Conservation (phyloP, 148 eudicot genomes). For the Spergularia marina region DNA sequence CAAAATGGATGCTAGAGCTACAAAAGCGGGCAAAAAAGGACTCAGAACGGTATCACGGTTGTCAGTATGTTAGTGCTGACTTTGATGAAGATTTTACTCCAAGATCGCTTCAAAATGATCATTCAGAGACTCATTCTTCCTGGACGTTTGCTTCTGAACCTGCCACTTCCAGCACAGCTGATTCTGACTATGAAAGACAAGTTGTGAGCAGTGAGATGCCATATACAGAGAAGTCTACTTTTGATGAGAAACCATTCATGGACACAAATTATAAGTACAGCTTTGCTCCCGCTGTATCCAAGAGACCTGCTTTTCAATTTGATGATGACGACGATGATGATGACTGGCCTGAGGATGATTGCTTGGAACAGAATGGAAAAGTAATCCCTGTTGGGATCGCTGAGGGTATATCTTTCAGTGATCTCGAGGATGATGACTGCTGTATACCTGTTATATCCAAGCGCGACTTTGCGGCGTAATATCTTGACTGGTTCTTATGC, state of each 20-base stretch:
- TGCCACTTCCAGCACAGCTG: slow-evolving; percentile 32
- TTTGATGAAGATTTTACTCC: slow-evolving; percentile 41
- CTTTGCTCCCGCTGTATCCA: slow-evolving; percentile 30
- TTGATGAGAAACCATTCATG: slow-evolving; percentile 45
- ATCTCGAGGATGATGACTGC: slow-evolving; percentile 88
- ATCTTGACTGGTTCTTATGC: neutral
- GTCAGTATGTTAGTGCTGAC: slow-evolving; percentile 38
- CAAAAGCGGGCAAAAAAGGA: slow-evolving; percentile 65
- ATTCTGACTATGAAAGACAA: slow-evolving; percentile 50
- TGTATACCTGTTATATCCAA: slow-evolving; percentile 53
- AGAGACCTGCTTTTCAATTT: slow-evolving; percentile 33
- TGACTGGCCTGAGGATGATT: slow-evolving; percentile 78
- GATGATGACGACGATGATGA: slow-evolving; percentile 67
- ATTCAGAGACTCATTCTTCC: slow-evolving; percentile 30
- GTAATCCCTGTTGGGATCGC: slow-evolving; percentile 41
- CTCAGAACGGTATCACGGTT: slow-evolving; percentile 36
- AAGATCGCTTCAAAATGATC: slow-evolving; percentile 32
- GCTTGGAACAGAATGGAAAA: slow-evolving; percentile 41
- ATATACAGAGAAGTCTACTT: slow-evolving; percentile 47
- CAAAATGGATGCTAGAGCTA: slow-evolving; percentile 84
- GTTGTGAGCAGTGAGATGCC: slow-evolving; percentile 37
- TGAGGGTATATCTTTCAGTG: slow-evolving; percentile 89
- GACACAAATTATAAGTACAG: slow-evolving; percentile 27
- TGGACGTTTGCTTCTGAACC: slow-evolving; percentile 43
- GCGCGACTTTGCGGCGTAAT: slow-evolving; percentile 21